Evolutionary conservation across 192 early-diverging fungal species (phyloP).

Genomic region (Mortierella hygrophila): DNA sequence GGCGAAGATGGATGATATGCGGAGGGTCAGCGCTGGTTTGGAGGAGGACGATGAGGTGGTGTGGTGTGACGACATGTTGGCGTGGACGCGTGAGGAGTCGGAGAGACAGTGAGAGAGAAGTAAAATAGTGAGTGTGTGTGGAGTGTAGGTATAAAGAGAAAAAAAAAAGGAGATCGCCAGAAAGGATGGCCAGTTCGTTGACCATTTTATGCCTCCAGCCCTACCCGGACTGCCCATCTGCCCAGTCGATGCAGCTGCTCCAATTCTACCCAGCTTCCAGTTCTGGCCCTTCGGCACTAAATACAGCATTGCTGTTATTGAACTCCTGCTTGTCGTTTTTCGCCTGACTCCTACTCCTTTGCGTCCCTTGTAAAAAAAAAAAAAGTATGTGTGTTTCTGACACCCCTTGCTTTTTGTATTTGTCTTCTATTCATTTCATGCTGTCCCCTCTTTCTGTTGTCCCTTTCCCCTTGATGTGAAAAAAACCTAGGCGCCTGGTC

Average conservation of each 20-base stretch:
- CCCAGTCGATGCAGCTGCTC: no score
- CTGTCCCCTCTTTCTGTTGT: background rate
- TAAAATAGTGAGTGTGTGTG: no score
- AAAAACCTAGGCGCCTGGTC: background rate
- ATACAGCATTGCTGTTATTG: background rate
- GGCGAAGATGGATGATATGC: background rate
- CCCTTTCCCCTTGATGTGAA: background rate
- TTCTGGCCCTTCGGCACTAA: background rate
- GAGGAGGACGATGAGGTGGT: background rate
- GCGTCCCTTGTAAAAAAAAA: background rate
- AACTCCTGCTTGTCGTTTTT: background rate
- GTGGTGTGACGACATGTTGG: background rate
- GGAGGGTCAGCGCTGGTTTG: no score
- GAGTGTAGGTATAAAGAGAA: background rate
- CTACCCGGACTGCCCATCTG: no score
- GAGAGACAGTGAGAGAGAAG: background rate
- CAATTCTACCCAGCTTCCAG: background rate
- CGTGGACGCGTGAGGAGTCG: background rate
- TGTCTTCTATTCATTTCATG: background rate
- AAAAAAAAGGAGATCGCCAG: background rate
- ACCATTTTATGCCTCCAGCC: no score
- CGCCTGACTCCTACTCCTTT: background rate
- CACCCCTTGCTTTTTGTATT: background rate
- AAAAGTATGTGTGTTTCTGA: background rate
- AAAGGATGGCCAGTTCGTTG: no score